These are phyloP conservation scores for Funneliformis mosseae DNA, from an alignment of 192 early-diverging fungal species.

Conservation along the genomic window DNA sequence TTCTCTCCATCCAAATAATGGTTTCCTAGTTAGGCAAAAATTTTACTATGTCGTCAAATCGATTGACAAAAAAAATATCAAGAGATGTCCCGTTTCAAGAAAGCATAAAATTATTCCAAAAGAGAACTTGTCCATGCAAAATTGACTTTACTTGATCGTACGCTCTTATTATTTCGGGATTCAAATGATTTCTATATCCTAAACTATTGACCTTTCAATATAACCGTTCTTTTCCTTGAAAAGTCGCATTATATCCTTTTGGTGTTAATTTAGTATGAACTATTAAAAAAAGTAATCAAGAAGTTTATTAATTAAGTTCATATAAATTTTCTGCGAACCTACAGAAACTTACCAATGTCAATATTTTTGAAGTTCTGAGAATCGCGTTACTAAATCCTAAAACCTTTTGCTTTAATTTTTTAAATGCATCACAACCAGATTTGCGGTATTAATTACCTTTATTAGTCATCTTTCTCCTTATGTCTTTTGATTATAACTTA, in stretches of 20 bases:
- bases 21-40: no score
- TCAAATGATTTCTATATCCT: neutral
- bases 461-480: neutral
- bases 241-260: constrained; percentile 3
- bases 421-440: no score
- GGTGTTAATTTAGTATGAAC: constrained; percentile 4
- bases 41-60: neutral
- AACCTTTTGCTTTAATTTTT: no score
- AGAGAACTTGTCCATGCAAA: constrained; percentile 13
- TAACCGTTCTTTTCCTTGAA: neutral
- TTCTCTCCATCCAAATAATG: neutral
- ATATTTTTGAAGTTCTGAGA: no score
- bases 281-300: no score
- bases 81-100: neutral
- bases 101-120: constrained; percentile 11
- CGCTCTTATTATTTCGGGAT: constrained; percentile 2
- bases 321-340: neutral
- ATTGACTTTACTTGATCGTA: neutral
- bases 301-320: no score
- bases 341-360: no score
- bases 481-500: neutral
- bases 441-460: neutral
- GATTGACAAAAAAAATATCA: neutral
- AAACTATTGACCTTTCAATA: neutral
- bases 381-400: no score